Conservation (phyloP, 768 basidiomycete species). For the Leccinum fibrillosum region DNA sequence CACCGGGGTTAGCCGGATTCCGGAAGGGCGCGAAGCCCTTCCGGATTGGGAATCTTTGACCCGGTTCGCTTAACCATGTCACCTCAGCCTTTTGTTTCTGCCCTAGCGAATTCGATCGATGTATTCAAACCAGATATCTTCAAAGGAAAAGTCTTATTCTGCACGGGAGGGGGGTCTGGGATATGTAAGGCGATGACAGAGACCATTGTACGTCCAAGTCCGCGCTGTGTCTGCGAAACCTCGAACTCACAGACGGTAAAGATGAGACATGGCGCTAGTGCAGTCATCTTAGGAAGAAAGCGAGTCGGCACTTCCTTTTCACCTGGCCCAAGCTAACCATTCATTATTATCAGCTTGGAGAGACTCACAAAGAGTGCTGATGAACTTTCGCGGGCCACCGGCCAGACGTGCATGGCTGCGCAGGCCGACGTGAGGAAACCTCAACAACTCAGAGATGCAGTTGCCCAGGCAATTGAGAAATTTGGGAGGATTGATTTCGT, state of each 20-base stretch:
- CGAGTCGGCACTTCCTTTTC: slow-evolving; percentile 34
- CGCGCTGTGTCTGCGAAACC: neutral
- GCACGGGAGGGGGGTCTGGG: slow-evolving; percentile 89
- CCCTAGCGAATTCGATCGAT: slow-evolving; percentile 50
- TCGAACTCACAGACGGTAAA: slow-evolving; percentile 27
- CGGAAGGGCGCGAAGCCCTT: no score
- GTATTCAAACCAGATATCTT: slow-evolving; percentile 81
- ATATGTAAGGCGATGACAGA: slow-evolving; percentile 91
- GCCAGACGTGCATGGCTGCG: slow-evolving; percentile 63
- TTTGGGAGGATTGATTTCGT: slow-evolving; percentile 94
- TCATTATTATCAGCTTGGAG: slow-evolving; percentile 49
- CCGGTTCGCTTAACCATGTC: slow-evolving; percentile 30
- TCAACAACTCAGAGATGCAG: slow-evolving; percentile 69
- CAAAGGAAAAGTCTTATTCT: slow-evolving; percentile 87
- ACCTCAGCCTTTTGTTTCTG: slow-evolving; percentile 38
- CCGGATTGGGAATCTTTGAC: no score
- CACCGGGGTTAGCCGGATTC: no score
- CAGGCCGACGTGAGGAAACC: slow-evolving; percentile 85
- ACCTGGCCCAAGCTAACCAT: slow-evolving; percentile 1
- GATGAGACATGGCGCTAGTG: slow-evolving; percentile 83
- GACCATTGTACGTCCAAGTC: slow-evolving; percentile 55
- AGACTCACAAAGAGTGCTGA: slow-evolving; percentile 66
- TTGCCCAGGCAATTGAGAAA: slow-evolving; percentile 63
- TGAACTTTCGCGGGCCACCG: slow-evolving; percentile 68
- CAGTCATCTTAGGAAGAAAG: slow-evolving; percentile 86